A percentile compares a stretch with the other conserved stretches of the same genome.
Conservation (phyloP, 2,329 filamentous ascomycete genomes). For the Fusarium poae region DNA sequence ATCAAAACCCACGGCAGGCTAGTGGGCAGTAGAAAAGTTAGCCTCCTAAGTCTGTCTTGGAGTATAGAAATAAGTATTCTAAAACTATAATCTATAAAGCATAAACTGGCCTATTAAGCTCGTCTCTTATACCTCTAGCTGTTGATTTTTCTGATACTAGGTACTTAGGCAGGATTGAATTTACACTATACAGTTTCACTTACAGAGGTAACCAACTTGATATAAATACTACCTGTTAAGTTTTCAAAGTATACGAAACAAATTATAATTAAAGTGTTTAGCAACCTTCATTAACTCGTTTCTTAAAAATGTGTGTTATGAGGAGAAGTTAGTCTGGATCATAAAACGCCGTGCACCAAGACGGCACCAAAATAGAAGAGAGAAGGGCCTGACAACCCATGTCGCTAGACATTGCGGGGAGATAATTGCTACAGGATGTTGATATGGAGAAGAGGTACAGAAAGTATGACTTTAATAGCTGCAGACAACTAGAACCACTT, state of each 20-base stretch:
- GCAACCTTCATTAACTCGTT: neutral
- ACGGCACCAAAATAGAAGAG: constrained; percentile 1
- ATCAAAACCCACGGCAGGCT: too few species aligned
- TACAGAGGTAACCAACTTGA: neutral
- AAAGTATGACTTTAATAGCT: neutral
- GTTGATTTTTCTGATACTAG: too few species aligned
- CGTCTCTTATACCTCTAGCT: too few species aligned
- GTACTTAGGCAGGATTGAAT: too few species aligned
- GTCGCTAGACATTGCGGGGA: neutral
- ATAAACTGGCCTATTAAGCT: too few species aligned
- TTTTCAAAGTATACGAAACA: neutral
- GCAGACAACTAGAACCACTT: constrained; percentile 15
- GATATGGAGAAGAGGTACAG: neutral
- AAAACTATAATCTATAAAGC: too few species aligned
- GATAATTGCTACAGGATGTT: neutral
- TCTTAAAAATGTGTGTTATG: neutral
- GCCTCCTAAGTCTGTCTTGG: too few species aligned
- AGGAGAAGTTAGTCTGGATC: neutral
- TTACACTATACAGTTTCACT: neutral
- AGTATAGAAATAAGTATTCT: too few species aligned
- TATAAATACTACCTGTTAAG: neutral
- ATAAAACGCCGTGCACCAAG: neutral
- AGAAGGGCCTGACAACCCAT: constrained; percentile 10
- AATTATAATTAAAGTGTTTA: neutral
- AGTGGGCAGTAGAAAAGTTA: too few species aligned